Base-by-base conservation (phyloP, 176 grass and related monocot genomes). In the Aechmea fasciata region DNA sequence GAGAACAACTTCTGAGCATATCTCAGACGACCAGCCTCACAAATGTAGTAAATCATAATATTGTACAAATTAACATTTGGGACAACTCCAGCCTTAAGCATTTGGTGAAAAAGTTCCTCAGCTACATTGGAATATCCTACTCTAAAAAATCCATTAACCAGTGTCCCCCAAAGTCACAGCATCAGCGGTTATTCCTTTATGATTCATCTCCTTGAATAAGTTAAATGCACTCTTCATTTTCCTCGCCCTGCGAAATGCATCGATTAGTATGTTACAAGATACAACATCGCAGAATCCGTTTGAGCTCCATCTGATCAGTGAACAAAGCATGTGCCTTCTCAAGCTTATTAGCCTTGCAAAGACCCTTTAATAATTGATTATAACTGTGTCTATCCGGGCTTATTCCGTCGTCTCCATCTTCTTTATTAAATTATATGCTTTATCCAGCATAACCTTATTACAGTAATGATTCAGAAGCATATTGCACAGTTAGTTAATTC, bases 201-300 rank as follows among this genome's bases (percentile, higher is more conserved):
- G 75, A 68, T 61, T 53, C 88, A 91, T 91, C 75, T 84, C 84
- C 63, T 91, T 84, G 69, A 87, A 91, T 64, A 91, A 68, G 1
- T 77, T 81, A 70, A 78, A 25, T 52, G 88, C 88, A 84, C 75
- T 76, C 67, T 65, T 78, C 61, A 91, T 68, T 50, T 82, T 84
- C 51, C 80, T 87, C 48, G 69, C 81, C 72, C 75, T 87, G 69
- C 88, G 87, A 68, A 91, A 82, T 87, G 88, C 84, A 74, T 84
- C 69, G 48, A 91, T 91, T 61, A 91, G 28, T 82, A 87, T 87
- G 75, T 91, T 91, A 66, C 81, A 91, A 33, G 88, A 91, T 51
- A 91, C 75, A 55, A 87, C 50, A 87, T 91, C 81, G 76, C 78
- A 82, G 54, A 84, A 91, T 13, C 84, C 88, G 33, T 69, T 85